Percentiles rank a stretch among this genome's conserved stretches.
These are phyloP conservation scores for Septoria petroselini DNA, from an alignment of 2,329 filamentous ascomycete genomes.

Conservation along the genomic window DNA sequence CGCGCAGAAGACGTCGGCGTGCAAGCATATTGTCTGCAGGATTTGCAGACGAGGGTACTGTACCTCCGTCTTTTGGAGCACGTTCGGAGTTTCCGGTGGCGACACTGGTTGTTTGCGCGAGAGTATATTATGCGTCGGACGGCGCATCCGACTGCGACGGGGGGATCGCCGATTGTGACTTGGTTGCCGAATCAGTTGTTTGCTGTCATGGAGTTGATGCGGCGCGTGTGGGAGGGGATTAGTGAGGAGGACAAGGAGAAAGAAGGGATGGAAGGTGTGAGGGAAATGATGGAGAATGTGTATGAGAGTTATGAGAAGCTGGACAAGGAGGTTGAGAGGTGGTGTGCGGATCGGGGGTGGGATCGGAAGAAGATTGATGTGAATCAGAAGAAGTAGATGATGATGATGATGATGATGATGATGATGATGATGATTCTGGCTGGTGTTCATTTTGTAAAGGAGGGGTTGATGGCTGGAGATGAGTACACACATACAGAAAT, in stretches of 20 bases:
- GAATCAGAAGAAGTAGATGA: slow-evolving; percentile 8
- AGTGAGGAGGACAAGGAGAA: slow-evolving; percentile 18
- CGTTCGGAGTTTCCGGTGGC: slow-evolving; percentile 77
- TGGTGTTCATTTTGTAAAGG: too few relatives aligned
- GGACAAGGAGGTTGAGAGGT: slow-evolving; percentile 71
- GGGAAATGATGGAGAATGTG: slow-evolving; percentile 64
- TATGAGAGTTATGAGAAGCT: slow-evolving; percentile 63
- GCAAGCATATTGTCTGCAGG: slow-evolving; percentile 52
- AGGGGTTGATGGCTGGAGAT: too few relatives aligned
- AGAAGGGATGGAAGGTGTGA: slow-evolving; percentile 26
- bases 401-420: too few relatives aligned
- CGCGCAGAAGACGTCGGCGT: slow-evolving; percentile 53
- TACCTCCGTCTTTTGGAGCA: slow-evolving; percentile 61
- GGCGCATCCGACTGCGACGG: slow-evolving; percentile 72
- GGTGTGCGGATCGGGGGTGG: slow-evolving; percentile 48
- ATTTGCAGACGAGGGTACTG: slow-evolving; percentile 40
- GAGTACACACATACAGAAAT: too few relatives aligned
- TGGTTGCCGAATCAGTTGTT: slow-evolving; percentile 80
- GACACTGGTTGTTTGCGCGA: slow-evolving; percentile 80
- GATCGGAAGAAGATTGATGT: slow-evolving; percentile 17
- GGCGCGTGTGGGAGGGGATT: slow-evolving; percentile 50
- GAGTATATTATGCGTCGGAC: slow-evolving; percentile 82
- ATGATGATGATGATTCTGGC: too few relatives aligned
- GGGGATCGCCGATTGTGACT: slow-evolving; percentile 77
- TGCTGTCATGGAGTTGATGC: slow-evolving; percentile 71